Percentiles rank a stretch among this genome's conserved stretches.
Evolutionary conservation across 2,329 filamentous ascomycete genomes (phyloP).

Genomic region (Penicillium sp.): DNA sequence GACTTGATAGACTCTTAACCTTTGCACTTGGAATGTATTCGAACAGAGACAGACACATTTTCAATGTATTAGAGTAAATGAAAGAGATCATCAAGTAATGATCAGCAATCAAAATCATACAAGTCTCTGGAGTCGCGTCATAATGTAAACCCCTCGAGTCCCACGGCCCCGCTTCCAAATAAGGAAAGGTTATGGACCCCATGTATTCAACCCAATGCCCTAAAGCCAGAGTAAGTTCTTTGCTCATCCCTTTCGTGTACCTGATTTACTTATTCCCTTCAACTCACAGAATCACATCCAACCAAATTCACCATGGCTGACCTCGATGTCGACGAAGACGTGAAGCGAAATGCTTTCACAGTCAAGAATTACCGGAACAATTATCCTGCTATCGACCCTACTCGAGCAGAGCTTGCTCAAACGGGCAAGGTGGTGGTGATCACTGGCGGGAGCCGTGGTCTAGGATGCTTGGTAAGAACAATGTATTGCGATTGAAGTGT

Average conservation of each 20-base stretch:
- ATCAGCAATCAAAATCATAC: too few relatives aligned
- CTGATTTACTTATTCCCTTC: background rate
- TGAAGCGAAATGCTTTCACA: constrained; percentile 30
- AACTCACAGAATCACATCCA: background rate
- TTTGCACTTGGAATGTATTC: too few relatives aligned
- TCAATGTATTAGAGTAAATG: too few relatives aligned
- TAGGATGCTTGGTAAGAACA: constrained; percentile 27
- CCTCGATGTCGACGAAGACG: background rate
- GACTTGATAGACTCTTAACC: too few relatives aligned
- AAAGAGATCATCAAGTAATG: too few relatives aligned
- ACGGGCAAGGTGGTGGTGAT: constrained; percentile 41
- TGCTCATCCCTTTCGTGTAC: background rate
- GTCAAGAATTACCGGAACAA: constrained; percentile 35
- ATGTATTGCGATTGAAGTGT: background rate
- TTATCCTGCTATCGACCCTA: constrained; percentile 44
- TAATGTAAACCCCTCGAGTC: background rate
- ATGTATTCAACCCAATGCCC: background rate
- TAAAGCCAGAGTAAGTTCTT: background rate
- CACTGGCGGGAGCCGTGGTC: constrained; percentile 44
- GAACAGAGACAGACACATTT: too few relatives aligned
- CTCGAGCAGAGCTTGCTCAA: constrained; percentile 30
- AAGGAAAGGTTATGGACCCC: background rate
- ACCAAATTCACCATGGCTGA: background rate
- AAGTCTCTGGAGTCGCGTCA: background rate
- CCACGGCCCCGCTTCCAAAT: background rate